Percentiles rank a stretch among this genome's conserved stretches.
These are phyloP conservation scores for Dimocarpus longan DNA, from an alignment of 345 rosid genomes.

Conservation along the genomic window DNA sequence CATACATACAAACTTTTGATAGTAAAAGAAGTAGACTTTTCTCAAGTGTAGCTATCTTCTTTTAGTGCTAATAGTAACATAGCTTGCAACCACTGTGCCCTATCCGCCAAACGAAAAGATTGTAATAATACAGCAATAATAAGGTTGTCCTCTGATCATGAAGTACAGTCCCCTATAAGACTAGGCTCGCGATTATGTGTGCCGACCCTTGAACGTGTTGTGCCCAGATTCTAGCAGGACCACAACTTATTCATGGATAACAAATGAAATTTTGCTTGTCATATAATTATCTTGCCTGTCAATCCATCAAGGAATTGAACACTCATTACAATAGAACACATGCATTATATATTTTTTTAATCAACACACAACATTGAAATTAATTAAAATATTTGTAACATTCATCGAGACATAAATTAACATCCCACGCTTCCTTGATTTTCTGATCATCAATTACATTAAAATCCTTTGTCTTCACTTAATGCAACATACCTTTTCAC, in stretches of 20 bases:
- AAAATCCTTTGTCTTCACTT: slow-evolving; percentile 29
- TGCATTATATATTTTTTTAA: background rate
- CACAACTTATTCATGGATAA: slow-evolving; percentile 12
- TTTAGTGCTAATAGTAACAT: too few species aligned
- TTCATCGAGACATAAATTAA: slow-evolving; percentile 38
- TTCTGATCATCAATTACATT: slow-evolving; percentile 21
- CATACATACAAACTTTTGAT: background rate
- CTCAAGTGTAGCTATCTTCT: too few species aligned
- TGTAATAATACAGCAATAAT: background rate
- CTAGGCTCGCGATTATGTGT: slow-evolving; percentile 23
- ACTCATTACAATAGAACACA: slow-evolving; percentile 12
- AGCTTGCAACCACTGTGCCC: too few species aligned
- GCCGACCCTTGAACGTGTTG: slow-evolving; percentile 1
- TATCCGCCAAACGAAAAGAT: background rate
- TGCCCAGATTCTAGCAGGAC: slow-evolving; percentile 3
- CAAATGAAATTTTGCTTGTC: slow-evolving; percentile 6
- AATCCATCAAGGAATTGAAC: slow-evolving; percentile 8
- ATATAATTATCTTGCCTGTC: background rate
- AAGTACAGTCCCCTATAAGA: background rate
- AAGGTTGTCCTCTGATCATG: background rate
- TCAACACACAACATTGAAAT: background rate
- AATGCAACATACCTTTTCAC: slow-evolving; percentile 21
- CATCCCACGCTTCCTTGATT: slow-evolving; percentile 40
- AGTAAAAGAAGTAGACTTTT: too few species aligned
- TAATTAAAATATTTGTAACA: background rate